A percentile compares a stretch with the other conserved stretches of the same genome.
Conservation (phyloP, 2,329 filamentous ascomycete species). For the Geosmithia morbida region DNA sequence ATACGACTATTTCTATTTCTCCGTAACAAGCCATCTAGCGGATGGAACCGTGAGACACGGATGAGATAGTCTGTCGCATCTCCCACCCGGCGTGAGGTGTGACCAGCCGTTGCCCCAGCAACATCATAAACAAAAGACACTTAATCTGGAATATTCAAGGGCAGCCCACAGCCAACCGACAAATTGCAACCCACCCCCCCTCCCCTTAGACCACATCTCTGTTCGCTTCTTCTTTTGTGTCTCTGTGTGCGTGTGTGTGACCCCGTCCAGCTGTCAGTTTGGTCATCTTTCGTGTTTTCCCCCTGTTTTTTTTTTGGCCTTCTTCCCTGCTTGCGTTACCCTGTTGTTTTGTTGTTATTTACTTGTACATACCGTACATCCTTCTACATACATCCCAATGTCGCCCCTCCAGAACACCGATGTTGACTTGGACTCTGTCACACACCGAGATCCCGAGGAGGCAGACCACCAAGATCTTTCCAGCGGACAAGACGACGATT, state of each 20-base stretch:
- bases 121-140: neutral
- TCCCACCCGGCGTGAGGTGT: neutral
- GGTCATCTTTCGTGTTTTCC: neutral
- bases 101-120: neutral
- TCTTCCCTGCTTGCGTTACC: neutral
- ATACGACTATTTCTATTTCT: neutral
- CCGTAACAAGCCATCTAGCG: neutral
- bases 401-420: slow-evolving; percentile 12
- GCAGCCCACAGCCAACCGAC: neutral
- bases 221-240: neutral
- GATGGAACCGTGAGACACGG: neutral
- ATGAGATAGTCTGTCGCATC: slow-evolving; percentile 2
- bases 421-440: slow-evolving; percentile 27
- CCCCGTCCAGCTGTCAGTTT: neutral
- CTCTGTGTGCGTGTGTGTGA: no score
- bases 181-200: neutral
- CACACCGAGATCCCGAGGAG: slow-evolving; percentile 25
- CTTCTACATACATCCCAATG: slow-evolving; percentile 7
- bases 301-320: neutral
- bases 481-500: neutral
- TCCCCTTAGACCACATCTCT: neutral
- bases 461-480: neutral
- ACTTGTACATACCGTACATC: slow-evolving; percentile 7
- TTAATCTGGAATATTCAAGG: neutral
- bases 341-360: slow-evolving; percentile 1